Percentiles rank a stretch among this genome's conserved stretches.
These are phyloP conservation scores for Pelargonium nanum DNA, from an alignment of 345 rosid genomes.

Conservation along the genomic window DNA sequence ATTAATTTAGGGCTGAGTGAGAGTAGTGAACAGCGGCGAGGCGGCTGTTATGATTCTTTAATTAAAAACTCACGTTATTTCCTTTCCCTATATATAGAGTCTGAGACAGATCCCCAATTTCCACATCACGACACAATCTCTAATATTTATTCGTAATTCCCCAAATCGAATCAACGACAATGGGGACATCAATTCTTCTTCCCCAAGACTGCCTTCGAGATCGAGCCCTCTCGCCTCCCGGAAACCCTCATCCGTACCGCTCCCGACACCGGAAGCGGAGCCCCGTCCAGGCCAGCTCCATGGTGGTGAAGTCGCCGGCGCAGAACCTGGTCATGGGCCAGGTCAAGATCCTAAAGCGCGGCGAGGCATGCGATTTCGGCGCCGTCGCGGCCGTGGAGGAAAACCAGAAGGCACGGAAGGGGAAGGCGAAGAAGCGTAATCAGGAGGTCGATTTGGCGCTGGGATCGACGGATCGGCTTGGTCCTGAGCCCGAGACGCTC, in stretches of 20 bases:
- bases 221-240: not conserved
- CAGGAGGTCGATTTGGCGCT: conserved; percentile 20
- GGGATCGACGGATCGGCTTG: conserved; percentile 35
- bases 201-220: not conserved
- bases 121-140: too few relatives aligned
- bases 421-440: not conserved
- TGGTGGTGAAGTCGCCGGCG: conserved; percentile 21
- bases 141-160: too few relatives aligned
- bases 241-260: conserved; percentile 16
- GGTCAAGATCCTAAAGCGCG: conserved; percentile 61
- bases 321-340: conserved; percentile 39
- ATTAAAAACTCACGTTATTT: too few relatives aligned
- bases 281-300: conserved; percentile 14
- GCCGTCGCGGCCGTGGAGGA: not conserved
- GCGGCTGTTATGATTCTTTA: too few relatives aligned
- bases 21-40: too few relatives aligned
- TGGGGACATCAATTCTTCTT: not conserved
- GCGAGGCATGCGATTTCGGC: conserved; percentile 23
- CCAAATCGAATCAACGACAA: not conserved
- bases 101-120: too few relatives aligned
- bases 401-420: not conserved
- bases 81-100: too few relatives aligned
- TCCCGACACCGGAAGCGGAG: conserved; percentile 25
- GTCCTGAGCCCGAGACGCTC: conserved; percentile 39
- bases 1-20: too few relatives aligned